Conservation (phyloP, 352 stramenopile genomes). For the Phytophthora colocasiae region DNA sequence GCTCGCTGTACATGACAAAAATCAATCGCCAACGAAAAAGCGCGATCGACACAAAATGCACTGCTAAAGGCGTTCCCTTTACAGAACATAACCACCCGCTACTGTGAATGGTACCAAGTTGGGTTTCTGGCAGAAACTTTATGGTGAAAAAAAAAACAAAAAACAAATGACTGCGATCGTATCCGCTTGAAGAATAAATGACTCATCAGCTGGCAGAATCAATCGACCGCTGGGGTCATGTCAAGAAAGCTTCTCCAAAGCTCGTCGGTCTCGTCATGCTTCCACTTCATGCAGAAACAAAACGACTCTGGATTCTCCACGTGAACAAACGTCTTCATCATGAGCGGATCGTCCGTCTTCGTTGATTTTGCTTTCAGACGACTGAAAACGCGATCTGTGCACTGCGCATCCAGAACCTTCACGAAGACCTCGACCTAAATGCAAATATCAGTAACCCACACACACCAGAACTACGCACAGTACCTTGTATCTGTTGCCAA, state of each 20-base stretch:
- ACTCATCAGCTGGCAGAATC: not conserved
- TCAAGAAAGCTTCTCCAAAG: conserved; percentile 12
- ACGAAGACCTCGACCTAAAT: conserved; percentile 19
- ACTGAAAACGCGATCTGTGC: conserved; percentile 17
- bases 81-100: too few species aligned
- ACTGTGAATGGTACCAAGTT: too few species aligned
- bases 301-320: conserved; percentile 12
- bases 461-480: conserved; percentile 4
- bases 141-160: too few species aligned
- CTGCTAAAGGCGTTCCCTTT: too few species aligned
- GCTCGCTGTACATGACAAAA: too few species aligned
- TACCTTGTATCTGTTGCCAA: conserved; percentile 16
- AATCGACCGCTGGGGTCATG: conserved; percentile 3
- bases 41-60: too few species aligned
- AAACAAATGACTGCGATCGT: too few species aligned
- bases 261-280: conserved; percentile 6
- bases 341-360: conserved; percentile 15
- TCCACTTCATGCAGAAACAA: conserved; percentile 13
- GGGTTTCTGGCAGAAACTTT: too few species aligned
- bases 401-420: conserved; percentile 18
- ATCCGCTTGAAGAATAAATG: too few species aligned
- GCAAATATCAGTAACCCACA: conserved; percentile 3
- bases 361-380: conserved; percentile 25
- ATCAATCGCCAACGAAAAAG: too few species aligned
- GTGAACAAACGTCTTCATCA: conserved; percentile 22